These are phyloP conservation scores for Kwoniella pini DNA, from an alignment of 768 basidiomycete genomes.

Conservation along the genomic window DNA sequence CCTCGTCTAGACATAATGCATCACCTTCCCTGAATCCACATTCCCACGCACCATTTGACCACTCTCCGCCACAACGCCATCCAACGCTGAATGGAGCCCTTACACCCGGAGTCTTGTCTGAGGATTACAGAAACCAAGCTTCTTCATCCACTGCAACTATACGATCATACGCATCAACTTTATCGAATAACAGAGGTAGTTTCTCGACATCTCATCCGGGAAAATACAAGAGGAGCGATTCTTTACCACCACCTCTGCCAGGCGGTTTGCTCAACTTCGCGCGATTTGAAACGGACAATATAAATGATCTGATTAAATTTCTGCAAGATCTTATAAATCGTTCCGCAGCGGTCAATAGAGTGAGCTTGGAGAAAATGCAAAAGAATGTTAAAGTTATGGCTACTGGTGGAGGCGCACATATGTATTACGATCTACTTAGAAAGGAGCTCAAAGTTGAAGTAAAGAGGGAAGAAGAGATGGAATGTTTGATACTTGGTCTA, in stretches of 20 bases:
- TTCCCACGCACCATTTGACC: conserved; percentile 29
- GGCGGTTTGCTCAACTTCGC: conserved; percentile 97
- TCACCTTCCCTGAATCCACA: conserved; percentile 25
- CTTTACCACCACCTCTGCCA: conserved; percentile 77
- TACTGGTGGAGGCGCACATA: conserved; percentile 95
- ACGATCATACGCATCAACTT: conserved; percentile 2
- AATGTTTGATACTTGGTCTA: conserved; percentile 92
- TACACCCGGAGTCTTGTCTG: conserved; percentile 35
- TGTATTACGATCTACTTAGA: conserved; percentile 81
- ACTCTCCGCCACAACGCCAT: conserved; percentile 26
- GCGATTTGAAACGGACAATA: conserved; percentile 89
- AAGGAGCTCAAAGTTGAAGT: conserved; percentile 79
- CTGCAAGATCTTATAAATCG: conserved; percentile 81
- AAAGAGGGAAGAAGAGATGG: conserved; percentile 94
- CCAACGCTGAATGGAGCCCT: conserved; percentile 50
- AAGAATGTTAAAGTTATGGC: conserved; percentile 94
- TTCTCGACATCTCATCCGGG: conserved; percentile 55
- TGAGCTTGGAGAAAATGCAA: conserved; percentile 87
- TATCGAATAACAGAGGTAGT: neutral
- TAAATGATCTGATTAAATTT: conserved; percentile 79
- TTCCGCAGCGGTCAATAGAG: conserved; percentile 80
- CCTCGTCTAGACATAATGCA: neutral
- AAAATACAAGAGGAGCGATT: conserved; percentile 68
- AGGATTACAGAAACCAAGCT: conserved; percentile 2
- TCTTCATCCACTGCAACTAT: conserved; percentile 1